Evolutionary conservation across 495 filamentous ascomycete genomes (phyloP), one percentile per base, ranked within the genome.

Genomic region (Xylaria longipes): DNA sequence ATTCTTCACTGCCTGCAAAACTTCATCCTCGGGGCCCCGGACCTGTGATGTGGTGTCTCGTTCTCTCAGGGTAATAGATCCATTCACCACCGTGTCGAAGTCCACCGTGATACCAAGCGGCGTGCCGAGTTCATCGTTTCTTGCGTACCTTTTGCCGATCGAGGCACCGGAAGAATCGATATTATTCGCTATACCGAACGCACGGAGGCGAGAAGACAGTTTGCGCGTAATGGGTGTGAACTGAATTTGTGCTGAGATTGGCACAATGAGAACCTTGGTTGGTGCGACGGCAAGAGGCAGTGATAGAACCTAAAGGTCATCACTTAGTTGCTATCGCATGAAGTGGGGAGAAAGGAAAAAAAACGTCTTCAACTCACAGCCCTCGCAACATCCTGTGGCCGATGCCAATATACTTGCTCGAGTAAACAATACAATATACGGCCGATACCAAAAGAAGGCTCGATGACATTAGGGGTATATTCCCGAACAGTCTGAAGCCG

Each of bases 371-470:
- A 37, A 78, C 88, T 80, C 86, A 91, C 90, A 76, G 88, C 89
- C 74, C 91, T 87, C 27, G 88, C 88, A 68, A 87, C 87, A 73
- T 90, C 89, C 48, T 86, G 87, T 57, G 86, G 83, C 57, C 91
- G 87, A 39, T 86, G 89, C 92, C 92, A 95, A 85, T 92, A 94
- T 73, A 85, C 86, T 79, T 95, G 93, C 82, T 95, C 92, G 65
- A 93, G 89, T 74, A 94, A 80, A 73, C 88, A 88, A 83, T 94
- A 94, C 61, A 95, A 78, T 46, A 94, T 93, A 62, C 92, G 87
- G 61, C 93, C 92, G 73, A 95, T 93, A 81, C 93, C 92, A 76
- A 95, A 95, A 11, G 92, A 94, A 1, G 93, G 93, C 82, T 95
- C 92, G 69, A 95, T 94, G 35, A 95, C 91, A 73, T 94, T 94